Evolutionary conservation across 1,284 basidiomycete species (phyloP).

Genomic region (Chalciporus sp.): DNA sequence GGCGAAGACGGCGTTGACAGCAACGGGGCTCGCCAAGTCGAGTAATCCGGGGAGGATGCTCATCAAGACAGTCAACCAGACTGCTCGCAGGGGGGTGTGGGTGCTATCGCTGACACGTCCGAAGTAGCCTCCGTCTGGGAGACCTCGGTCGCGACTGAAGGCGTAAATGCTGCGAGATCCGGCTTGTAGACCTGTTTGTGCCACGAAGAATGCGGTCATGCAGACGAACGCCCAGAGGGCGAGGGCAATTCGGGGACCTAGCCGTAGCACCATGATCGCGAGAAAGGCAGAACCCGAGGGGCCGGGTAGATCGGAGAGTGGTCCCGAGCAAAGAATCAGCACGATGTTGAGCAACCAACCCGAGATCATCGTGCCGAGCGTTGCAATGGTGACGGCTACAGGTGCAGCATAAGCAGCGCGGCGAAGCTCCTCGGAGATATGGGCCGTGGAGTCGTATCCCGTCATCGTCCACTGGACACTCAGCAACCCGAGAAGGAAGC

Average conservation of each 20-base stretch:
- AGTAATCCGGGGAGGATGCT: conserved; percentile 75
- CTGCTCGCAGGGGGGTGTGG: conserved; percentile 80
- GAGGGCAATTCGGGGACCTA: conserved; percentile 73
- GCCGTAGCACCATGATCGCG: conserved; percentile 73
- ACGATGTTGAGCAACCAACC: conserved; percentile 88
- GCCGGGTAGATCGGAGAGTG: conserved; percentile 64
- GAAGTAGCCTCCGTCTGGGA: conserved; percentile 84
- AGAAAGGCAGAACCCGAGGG: conserved; percentile 53
- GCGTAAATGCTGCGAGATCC: conserved; percentile 88
- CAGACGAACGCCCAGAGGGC: conserved; percentile 80
- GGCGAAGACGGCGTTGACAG: conserved; percentile 84
- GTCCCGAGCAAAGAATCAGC: conserved; percentile 80
- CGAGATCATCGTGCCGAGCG: conserved; percentile 80
- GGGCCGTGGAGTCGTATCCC: conserved; percentile 79
- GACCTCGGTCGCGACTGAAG: conserved; percentile 82
- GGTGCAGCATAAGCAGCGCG: conserved; percentile 84
- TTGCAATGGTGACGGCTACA: conserved; percentile 87
- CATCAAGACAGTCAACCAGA: conserved; percentile 76
- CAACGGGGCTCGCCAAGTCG: conserved; percentile 76
- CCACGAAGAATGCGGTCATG: conserved; percentile 82
- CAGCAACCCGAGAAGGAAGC: conserved; percentile 86
- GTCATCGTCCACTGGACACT: conserved; percentile 94
- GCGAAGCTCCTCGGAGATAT: conserved; percentile 91
- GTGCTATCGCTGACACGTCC: conserved; percentile 67
- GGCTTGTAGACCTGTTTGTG: conserved; percentile 83